A percentile compares a stretch with the other conserved stretches of the same genome.
These are phyloP conservation scores for Trichaptum fuscoviolaceum DNA, from an alignment of 768 basidiomycete genomes.

Conservation along the genomic window DNA sequence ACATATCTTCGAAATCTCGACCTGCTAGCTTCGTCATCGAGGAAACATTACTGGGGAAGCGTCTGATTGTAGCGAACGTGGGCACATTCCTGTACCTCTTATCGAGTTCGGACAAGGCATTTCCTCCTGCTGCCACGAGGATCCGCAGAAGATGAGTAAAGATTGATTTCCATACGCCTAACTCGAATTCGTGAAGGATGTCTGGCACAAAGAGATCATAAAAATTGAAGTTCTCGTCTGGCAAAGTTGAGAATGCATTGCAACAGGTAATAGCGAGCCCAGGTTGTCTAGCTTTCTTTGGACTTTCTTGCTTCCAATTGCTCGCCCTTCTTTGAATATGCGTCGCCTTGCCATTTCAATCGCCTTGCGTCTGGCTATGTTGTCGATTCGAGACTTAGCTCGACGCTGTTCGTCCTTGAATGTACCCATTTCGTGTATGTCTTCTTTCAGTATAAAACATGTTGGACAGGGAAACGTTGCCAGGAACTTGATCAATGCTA, in stretches of 20 bases:
- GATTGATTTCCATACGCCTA: conserved; percentile 33
- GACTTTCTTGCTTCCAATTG: conserved; percentile 21
- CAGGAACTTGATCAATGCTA: conserved; percentile 14
- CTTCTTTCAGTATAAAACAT: conserved; percentile 9
- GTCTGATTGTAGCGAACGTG: conserved; percentile 14
- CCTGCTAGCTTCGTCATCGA: conserved; percentile 10
- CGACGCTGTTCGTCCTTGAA: conserved; percentile 12
- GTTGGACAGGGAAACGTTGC: conserved; percentile 18
- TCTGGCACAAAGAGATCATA: conserved; percentile 28
- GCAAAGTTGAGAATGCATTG: conserved; percentile 30
- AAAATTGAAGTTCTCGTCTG: conserved; percentile 16
- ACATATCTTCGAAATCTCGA: conserved; percentile 9
- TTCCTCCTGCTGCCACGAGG: conserved; percentile 8
- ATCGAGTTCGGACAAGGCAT: not conserved
- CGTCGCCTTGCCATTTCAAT: not conserved
- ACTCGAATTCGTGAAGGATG: conserved; percentile 36
- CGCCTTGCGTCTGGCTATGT: not conserved
- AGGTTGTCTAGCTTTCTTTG: conserved; percentile 22
- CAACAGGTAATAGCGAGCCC: conserved; percentile 28
- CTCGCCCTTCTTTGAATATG: conserved; percentile 24
- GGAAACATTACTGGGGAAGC: conserved; percentile 11
- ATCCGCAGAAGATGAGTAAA: conserved; percentile 34
- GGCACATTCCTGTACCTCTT: conserved; percentile 14
- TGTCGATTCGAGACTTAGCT: conserved; percentile 14
- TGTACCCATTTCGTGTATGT: conserved; percentile 21